These are phyloP conservation scores for Ambrosia hybrid DNA, from an alignment of 140 eudicot genomes.

Conservation along the genomic window DNA sequence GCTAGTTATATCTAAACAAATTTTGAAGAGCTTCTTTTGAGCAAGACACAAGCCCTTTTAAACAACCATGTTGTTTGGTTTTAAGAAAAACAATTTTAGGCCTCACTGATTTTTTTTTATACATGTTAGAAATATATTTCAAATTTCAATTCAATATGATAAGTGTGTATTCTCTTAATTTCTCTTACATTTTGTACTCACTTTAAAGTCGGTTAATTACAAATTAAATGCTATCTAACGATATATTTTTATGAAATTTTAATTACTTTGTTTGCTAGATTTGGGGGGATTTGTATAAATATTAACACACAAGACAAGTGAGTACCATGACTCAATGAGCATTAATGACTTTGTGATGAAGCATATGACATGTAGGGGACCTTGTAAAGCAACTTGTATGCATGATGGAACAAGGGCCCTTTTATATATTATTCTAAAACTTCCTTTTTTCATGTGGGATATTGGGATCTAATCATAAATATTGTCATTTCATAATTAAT, in stretches of 20 bases:
- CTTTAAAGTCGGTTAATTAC: neutral
- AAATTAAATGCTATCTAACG: neutral
- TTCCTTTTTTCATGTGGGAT: constrained; percentile 14
- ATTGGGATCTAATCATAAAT: constrained; percentile 18
- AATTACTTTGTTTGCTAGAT: constrained; percentile 4
- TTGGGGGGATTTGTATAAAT: neutral
- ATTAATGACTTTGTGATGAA: constrained; percentile 30
- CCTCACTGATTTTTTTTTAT: too few relatives aligned
- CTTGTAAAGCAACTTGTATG: constrained; percentile 29
- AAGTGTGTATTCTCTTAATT: too few relatives aligned
- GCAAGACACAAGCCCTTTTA: neutral
- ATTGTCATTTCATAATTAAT: constrained; percentile 12
- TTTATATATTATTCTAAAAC: constrained; percentile 18
- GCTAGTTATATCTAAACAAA: too few relatives aligned
- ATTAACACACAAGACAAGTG: constrained; percentile 6
- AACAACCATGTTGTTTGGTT: too few relatives aligned
- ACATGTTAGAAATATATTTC: too few relatives aligned
- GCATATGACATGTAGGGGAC: constrained; percentile 40
- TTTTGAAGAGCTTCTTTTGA: neutral
- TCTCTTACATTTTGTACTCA: neutral
- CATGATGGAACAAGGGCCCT: constrained; percentile 18
- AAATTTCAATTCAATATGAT: too few relatives aligned
- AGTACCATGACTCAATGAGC: constrained; percentile 15
- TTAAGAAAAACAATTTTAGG: too few relatives aligned
- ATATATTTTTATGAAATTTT: neutral